Base-by-base conservation (phyloP, 257 asterid species). In the Ocimum tenuiflorum region DNA sequence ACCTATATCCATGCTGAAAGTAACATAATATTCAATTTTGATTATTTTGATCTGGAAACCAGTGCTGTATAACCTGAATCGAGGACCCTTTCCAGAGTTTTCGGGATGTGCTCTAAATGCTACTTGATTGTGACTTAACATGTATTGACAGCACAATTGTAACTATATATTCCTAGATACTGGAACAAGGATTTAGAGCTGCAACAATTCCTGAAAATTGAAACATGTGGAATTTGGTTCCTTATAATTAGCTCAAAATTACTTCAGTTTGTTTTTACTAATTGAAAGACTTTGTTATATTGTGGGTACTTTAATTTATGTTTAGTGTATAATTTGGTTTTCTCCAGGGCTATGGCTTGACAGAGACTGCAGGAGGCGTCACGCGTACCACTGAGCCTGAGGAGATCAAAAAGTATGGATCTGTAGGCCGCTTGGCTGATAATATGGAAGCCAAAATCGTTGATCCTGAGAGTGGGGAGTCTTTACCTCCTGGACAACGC, bases 271-370 rank as follows among this genome's bases (percentile, higher is more conserved):
- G 3, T 8, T 36, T 36, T n/a, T 14, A 31, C 20, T 15, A 9
- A 36, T 57, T 35, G 29, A 24, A 53, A 53, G 63, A 47, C 4
- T 17, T 14, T 11, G 17, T 7, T 35, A 35, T n/a, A 19, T 38
- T 19, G 11, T 5, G 3, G 18, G 1, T 36, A 36, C 31, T 10
- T 38, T 6, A 39, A 12, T 4, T 38, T 39, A 39, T 57, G 31
- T 18, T 33, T 8, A 29, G 18, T 35, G 35, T n/a, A 14, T 59
- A 59, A 48, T 20, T 47, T 58, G n/a, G 23, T 47, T 19, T 12
- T 58, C 67, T 54, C 67, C 51, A 92, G 99, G 99, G 99, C 11
- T 92, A 86, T 79, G 99, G 97, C 27, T 51, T 92, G 87, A 92
- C 99, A 4, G 99, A 89, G 84, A 84, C 82, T 38, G 77, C 87